Evolutionary conservation across 768 basidiomycete genomes (phyloP).

Genomic region (Sistotremastrum niveocremeum): DNA sequence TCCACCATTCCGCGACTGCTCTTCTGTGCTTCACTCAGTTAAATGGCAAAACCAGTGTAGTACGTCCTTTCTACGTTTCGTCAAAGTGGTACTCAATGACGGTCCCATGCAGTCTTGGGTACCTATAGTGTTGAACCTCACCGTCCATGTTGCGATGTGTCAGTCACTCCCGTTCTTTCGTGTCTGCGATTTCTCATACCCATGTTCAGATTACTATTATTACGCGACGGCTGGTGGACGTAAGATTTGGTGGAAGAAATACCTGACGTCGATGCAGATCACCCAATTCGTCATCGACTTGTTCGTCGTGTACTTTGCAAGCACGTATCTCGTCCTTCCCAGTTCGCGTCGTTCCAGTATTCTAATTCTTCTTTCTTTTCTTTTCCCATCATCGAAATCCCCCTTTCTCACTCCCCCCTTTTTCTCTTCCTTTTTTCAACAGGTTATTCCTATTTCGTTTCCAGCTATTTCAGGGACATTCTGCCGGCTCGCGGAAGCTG

Average conservation of each 20-base stretch:
- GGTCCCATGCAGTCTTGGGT: slow-evolving; percentile 72
- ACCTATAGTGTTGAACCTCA: slow-evolving; percentile 79
- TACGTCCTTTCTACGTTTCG: slow-evolving; percentile 27
- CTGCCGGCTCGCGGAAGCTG: slow-evolving; percentile 74
- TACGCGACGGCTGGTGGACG: slow-evolving; percentile 95
- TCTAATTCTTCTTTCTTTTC: background rate
- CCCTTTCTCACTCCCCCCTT: slow-evolving; percentile 2
- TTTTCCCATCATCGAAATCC: background rate
- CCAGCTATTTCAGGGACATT: slow-evolving; percentile 30
- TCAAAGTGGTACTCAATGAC: background rate
- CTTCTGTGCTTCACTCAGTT: slow-evolving; percentile 89
- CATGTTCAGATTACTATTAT: slow-evolving; percentile 84
- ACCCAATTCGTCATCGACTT: slow-evolving; percentile 91
- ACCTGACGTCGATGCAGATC: slow-evolving; percentile 94
- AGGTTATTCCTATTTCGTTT: slow-evolving; percentile 76
- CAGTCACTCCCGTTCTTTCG: slow-evolving; percentile 20
- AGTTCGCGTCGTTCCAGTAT: slow-evolving; percentile 7
- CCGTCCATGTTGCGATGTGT: slow-evolving; percentile 98
- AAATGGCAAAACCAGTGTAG: slow-evolving; percentile 87
- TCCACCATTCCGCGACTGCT: slow-evolving; percentile 98
- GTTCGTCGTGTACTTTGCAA: slow-evolving; percentile 85
- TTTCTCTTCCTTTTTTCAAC: slow-evolving; percentile 9
- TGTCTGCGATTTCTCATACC: slow-evolving; percentile 1
- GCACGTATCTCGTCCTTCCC: slow-evolving; percentile 36
- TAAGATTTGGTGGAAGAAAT: slow-evolving; percentile 99